phyloP scores from a whole-genome alignment of 1,284 basidiomycete species.

The Sanguinoderma infundibulare region DNA sequence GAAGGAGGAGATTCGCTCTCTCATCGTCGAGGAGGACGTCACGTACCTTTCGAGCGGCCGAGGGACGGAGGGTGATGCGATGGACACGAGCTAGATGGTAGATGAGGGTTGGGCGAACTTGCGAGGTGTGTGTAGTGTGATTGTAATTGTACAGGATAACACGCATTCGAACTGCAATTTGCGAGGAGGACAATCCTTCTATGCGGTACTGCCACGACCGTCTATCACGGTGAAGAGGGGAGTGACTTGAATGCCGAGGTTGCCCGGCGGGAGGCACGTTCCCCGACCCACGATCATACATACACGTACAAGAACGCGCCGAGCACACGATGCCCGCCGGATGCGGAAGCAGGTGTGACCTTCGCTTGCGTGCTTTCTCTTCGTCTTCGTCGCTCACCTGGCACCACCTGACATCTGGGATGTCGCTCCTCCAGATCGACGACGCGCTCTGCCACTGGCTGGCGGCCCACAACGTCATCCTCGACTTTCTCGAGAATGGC shows the following conservation, averaged over 20 bases:
- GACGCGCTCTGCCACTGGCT: slow-evolving; percentile 7
- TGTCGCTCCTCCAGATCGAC: slow-evolving; percentile 12
- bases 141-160: slow-evolving; percentile 24
- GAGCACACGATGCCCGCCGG: slow-evolving; percentile 1
- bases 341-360: slow-evolving; percentile 8
- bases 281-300: background rate
- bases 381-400: background rate
- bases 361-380: background rate
- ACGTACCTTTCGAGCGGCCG: slow-evolving; percentile 44
- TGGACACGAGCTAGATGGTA: slow-evolving; percentile 57
- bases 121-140: slow-evolving; percentile 13
- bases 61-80: slow-evolving; percentile 52
- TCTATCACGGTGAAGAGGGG: background rate
- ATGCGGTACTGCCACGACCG: background rate
- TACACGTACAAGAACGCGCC: slow-evolving; percentile 3
- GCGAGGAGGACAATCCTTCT: no score
- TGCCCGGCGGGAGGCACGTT: background rate
- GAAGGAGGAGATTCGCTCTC: slow-evolving; percentile 73
- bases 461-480: slow-evolving; percentile 6
- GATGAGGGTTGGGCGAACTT: background rate
- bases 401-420: slow-evolving; percentile 3
- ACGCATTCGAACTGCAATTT: slow-evolving; percentile 5
- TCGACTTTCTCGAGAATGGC: background rate
- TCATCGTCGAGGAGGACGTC: slow-evolving; percentile 77
- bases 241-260: background rate